Evolutionary conservation across 169 alveolate genomes (phyloP).

Genomic region (Toxoplasma gondii): DNA sequence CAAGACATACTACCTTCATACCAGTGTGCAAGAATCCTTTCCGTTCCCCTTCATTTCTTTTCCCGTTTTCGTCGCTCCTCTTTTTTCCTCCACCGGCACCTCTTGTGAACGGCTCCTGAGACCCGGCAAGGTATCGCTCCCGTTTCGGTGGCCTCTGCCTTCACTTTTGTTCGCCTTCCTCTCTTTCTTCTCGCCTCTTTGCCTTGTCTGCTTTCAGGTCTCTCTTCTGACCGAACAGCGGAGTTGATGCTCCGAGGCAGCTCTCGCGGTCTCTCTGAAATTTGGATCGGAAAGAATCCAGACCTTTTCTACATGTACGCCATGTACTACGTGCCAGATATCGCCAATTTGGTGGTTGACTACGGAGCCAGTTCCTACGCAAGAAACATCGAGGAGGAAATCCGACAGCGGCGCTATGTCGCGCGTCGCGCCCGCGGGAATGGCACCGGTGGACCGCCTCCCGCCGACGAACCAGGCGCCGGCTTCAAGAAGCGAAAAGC

Average conservation of each 20-base stretch:
- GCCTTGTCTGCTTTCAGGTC: not conserved
- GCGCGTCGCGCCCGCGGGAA: not conserved
- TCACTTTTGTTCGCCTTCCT: not conserved
- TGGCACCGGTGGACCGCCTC: not conserved
- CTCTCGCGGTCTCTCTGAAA: slow-evolving; percentile 6
- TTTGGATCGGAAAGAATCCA: slow-evolving; percentile 35
- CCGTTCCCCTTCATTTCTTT: too few species aligned
- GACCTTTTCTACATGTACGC: slow-evolving; percentile 41
- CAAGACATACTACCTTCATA: too few species aligned
- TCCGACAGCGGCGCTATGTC: slow-evolving; percentile 38
- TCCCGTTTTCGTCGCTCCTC: too few species aligned
- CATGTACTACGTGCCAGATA: slow-evolving; percentile 4
- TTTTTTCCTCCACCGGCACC: too few species aligned
- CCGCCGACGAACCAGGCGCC: not conserved
- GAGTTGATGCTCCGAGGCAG: slow-evolving; percentile 45
- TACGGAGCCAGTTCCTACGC: slow-evolving; percentile 10
- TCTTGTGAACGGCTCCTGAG: too few species aligned
- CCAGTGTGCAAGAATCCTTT: too few species aligned
- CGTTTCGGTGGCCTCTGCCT: not conserved
- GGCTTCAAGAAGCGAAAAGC: not conserved
- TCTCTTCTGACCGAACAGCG: slow-evolving; percentile 25
- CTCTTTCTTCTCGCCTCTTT: not conserved
- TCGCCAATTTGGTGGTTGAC: slow-evolving; percentile 1
- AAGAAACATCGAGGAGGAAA: slow-evolving; percentile 29
- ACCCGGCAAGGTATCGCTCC: not conserved